Evolutionary conservation across 1,284 basidiomycete species (phyloP), one percentile per base, ranked within the genome.

Genomic region (Porogramme epimiltina): DNA sequence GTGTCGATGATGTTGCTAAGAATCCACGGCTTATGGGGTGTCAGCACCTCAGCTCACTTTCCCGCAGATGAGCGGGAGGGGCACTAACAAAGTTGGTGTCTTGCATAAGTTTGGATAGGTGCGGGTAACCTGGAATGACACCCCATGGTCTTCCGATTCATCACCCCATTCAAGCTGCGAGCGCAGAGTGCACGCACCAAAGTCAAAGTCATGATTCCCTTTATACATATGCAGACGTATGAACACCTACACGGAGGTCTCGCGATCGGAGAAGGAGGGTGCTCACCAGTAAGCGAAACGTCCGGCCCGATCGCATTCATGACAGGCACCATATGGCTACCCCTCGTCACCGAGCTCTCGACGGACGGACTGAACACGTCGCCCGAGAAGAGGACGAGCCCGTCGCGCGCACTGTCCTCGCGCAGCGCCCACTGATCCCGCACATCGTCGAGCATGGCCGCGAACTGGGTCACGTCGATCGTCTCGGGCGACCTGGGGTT

Each of bases 281-380:
- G 25, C 73, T 36, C 28, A 87, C 87, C 87, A 44, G 85, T 80
- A 39, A 88, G 69, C 3, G 86, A 78, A 34, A 85, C 81, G 66
- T 90, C 85, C 34, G 85, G 79, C n/a, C 73, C 78, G 47, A 91
- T 73, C 52, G 76, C 72, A 59, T 95, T 94, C 72, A 94, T 81
- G 18, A 94, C 81, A 2, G 91, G 91, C 20, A 93, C 91, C 91
- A 96, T 91, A 79, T 96, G 93, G 54, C 88, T 93, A 38, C 94
- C 94, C 67, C 94, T 76, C 3, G 93, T 95, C 20, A 97, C 86
- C 8, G 87, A 86, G 61, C 87, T 91, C 71, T 95, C 93, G 0
- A 93, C 81, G 3, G 89, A 91, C 0, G 93, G 93, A 18, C 87
- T 86, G 67, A 94, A 94, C 3, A 91, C 74, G 67, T 96, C 94